Base-by-base conservation (phyloP, 2,329 filamentous ascomycete species). In the Mycosphaerella arachidis region DNA sequence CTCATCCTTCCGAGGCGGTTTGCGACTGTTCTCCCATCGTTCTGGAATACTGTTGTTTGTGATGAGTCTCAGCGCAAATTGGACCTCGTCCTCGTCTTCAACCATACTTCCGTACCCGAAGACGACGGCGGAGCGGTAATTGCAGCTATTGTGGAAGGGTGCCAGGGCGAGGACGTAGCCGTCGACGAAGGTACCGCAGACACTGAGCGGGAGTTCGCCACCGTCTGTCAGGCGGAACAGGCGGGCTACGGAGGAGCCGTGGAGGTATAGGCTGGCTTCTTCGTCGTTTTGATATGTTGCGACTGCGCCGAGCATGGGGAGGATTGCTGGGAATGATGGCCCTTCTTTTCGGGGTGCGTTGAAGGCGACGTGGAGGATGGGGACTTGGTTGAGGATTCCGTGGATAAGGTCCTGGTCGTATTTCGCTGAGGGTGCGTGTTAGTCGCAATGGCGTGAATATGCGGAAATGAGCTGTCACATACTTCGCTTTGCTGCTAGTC, bases 291-390 rank as follows among this genome's bases (percentile, higher is more conserved):
- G 80, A 71, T 87, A 94, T 27, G 86, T 89, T 12, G 86, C 89
- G 82, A 94, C 89, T 68, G 90, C 86, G 55, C 90, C 90, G 68
- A 95, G 90, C 90, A 95, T 93, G 62, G 91, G 91, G 1, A 96
- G 81, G 56, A 88, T 86, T 55, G 85, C 84, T 3, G 91, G 90
- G 70, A 92, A 94, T 57, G 67, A 62, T 0, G 88, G 86, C 79
- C 76, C 59, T 12, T 82, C 78, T 4, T 81, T 66, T 2, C 67
- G 76, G 4, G 79, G 78, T 1, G 83, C 79, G 54, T 82, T 84
- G 81, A 95, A 95, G 64, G 90, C 91, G 68, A 95, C 86, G 76
- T 95, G 87, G 16, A 94, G 81, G 53, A 95, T 82, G 40, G 84
- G 85, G n/a, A 84, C 83, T 20, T 80, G 80, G 75, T 93, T 92